phyloP scores from a whole-genome alignment of 2,329 filamentous ascomycete species.

The Phaeosphaeria sp. region DNA sequence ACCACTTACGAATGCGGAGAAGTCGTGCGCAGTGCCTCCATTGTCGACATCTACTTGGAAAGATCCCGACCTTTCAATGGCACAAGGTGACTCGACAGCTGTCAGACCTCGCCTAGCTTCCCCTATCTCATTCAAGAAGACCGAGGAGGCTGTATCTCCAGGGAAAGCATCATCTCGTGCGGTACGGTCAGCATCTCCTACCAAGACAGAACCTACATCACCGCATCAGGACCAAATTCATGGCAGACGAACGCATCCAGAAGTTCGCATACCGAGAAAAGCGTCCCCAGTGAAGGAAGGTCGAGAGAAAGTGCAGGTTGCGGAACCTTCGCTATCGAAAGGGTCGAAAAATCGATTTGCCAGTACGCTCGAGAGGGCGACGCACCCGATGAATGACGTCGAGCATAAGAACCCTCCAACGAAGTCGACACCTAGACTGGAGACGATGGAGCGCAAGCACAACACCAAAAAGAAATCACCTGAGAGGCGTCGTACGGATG shows the following conservation, averaged over 20 bases:
- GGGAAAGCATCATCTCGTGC: neutral
- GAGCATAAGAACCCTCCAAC: neutral
- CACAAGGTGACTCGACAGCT: neutral
- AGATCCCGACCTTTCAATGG: neutral
- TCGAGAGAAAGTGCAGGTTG: neutral
- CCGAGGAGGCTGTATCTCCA: neutral
- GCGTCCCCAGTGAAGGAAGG: slow-evolving; percentile 1
- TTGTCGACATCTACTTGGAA: neutral
- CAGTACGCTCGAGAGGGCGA: slow-evolving; percentile 10
- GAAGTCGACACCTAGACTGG: neutral
- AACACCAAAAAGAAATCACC: neutral
- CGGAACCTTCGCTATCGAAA: neutral
- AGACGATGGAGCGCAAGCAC: neutral
- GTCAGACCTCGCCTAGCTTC: slow-evolving; percentile 14
- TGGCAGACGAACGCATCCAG: slow-evolving; percentile 10
- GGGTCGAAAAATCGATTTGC: neutral
- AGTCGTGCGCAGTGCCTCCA: neutral
- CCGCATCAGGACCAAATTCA: neutral
- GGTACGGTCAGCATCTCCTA: neutral
- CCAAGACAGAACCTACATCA: slow-evolving; percentile 4
- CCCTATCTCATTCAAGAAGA: slow-evolving; percentile 11
- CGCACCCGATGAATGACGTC: slow-evolving; percentile 1
- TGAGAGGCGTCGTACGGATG: slow-evolving; percentile 5
- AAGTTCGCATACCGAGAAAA: slow-evolving; percentile 13
- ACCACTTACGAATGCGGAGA: neutral